Base-by-base conservation (phyloP, 1,139 yeast genomes). In the Citeromyces hawaiiensis region DNA sequence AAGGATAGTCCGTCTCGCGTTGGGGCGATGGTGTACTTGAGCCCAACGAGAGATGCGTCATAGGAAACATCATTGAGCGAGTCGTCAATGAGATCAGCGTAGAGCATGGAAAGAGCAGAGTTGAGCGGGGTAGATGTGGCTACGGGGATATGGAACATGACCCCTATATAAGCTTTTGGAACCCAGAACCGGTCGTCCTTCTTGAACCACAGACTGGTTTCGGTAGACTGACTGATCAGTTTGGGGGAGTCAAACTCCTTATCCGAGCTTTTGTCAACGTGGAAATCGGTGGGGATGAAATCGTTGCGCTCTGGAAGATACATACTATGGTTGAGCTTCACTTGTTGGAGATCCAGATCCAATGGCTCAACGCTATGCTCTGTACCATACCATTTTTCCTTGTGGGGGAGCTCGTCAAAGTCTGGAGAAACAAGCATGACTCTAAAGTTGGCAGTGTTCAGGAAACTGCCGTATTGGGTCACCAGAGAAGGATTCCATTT, bases 311-410 rank as follows among this genome's bases (percentile, higher is more conserved):
- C 61, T 2, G 97, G 97, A 44, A 83, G 61, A 44, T 67, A 71
- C 38, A 85, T 66, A 9, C 55, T 56, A 45, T 71, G 68, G 64
- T 61, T 19, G 25, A 34, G 14, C 21, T 34, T 10, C 23, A 34
- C 23, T 10, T 2, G 13, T 10, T 34, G 13, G 15, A 34, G 15
- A 9, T 19, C 19, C 13, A 13, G 25, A 34, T 34, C 25, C 15
- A 34, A 14, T 9, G 32, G 34, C 15, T n/a, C 66, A 36, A 69
- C 58, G 2, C 71, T 60, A 53, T 86, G 83, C 47, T 82, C 81
- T 1, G 97, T 86, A 4, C 94, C 96, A 53, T 91, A 91, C 96
- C 96, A 88, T 50, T 73, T 66, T 56, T 91, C 98, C 13, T 51
- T 64, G 16, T 59, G 46, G 38, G 64, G 59, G 27, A 70, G 61